These are phyloP conservation scores for Globisporangium nunn DNA, from an alignment of 352 stramenopile species.

Conservation along the genomic window DNA sequence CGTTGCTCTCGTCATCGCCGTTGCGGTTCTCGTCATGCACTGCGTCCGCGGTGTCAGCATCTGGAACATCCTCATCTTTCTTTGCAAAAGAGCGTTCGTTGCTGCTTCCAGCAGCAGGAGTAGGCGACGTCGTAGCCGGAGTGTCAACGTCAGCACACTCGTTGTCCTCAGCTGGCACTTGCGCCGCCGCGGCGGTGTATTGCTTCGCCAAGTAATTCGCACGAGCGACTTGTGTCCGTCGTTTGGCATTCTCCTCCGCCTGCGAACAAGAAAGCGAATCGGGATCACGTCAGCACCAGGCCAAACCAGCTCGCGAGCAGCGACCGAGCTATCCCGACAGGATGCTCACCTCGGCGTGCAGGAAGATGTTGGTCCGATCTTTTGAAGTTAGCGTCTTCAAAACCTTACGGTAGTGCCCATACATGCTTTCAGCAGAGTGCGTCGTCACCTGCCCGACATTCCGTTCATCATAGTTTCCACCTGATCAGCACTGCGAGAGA, in stretches of 20 bases:
- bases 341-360: conserved; percentile 20
- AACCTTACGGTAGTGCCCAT: conserved; percentile 42
- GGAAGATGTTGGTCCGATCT: conserved; percentile 25
- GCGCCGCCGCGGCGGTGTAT: not conserved
- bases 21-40: not conserved
- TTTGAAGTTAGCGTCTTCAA: conserved; percentile 26
- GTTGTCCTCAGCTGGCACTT: not conserved
- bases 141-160: not conserved
- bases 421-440: conserved; percentile 40
- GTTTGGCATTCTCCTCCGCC: conserved; percentile 4
- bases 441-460: conserved; percentile 17
- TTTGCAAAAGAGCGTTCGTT: not conserved
- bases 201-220: not conserved
- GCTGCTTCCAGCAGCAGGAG: not conserved
- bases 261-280: not conserved
- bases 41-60: not conserved
- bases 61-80: not conserved
- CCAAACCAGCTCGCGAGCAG: not conserved
- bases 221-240: not conserved
- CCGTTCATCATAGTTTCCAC: not conserved
- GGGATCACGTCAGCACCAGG: not conserved
- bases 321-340: not conserved
- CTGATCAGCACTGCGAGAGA: not conserved
- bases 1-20: no score
- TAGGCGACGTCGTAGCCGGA: not conserved